Evolutionary conservation across 1,284 basidiomycete species (phyloP), one percentile per base, ranked within the genome.

Genomic region (Ceratobasidium sp.): DNA sequence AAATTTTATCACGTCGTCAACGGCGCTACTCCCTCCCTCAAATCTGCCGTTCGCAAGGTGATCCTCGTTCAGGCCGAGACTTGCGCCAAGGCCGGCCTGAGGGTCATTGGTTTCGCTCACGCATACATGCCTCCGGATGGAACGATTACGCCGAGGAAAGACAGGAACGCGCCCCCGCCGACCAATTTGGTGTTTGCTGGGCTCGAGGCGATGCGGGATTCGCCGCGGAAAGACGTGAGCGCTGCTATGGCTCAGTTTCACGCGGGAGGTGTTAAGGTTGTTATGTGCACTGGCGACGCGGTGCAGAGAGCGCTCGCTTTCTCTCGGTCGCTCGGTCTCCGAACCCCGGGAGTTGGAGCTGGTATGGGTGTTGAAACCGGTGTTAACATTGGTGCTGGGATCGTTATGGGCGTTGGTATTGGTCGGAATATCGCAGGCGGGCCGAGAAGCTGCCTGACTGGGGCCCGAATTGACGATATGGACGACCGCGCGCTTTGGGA

Each of bases 251-350:
- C 88, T 42, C n/a, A n/a, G n/a, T 33, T 87, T 99, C 39, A 96
- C 82, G 86, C 88, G 20, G 96, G 94, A 20, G 95, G 97, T 7
- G 94, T 99, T 51, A 96, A 97, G 83, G 93, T 99, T 15, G 94
- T 99, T 58, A 99, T 99, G 97, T 98, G 99, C 84, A 99, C 97
- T 0, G 97, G 97, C 18, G 97, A 99, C 83, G 93, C 96, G 28
- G 95, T 97, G 85, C 89, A 93, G 78, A 99, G 97, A 0, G 97
- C 97, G 1, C 83, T 96, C 12, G 92, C 95, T 23, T 98, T 99
- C 80, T 97, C 96, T 39, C 89, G 90, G 80, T 90, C 96, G 82
- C 89, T 99, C n/a, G 97, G 97, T n/a, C 87, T 99, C 81, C 87
- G 89, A 93, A 53, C 82, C 81, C 78, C 53, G 66, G 28, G 80